Evolutionary conservation across 768 basidiomycete genomes (phyloP).

Genomic region (Trametes villosa): DNA sequence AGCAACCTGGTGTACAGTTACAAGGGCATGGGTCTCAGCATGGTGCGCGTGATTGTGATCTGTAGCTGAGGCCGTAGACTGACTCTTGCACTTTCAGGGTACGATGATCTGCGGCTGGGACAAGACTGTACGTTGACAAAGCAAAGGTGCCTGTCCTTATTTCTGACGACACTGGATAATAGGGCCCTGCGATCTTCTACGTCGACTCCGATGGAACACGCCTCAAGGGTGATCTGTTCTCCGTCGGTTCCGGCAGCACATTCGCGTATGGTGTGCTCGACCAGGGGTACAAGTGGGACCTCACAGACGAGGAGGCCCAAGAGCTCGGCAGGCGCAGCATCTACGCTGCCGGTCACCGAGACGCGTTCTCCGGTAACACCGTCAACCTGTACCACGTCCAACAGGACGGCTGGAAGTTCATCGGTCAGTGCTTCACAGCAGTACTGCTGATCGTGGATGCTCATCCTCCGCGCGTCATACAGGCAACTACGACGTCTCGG

Average conservation of each 20-base stretch:
- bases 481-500: conserved; percentile 93
- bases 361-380: conserved; percentile 95
- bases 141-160: too few species aligned
- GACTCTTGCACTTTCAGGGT: conserved; percentile 57
- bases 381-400: conserved; percentile 96
- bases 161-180: neutral
- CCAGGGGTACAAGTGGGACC: conserved; percentile 92
- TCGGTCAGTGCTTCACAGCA: conserved; percentile 59
- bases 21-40: conserved; percentile 99
- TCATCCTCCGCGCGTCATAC: conserved; percentile 10
- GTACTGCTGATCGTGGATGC: neutral
- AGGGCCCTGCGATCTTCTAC: conserved; percentile 95
- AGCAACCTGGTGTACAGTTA: conserved; percentile 97
- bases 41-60: conserved; percentile 60
- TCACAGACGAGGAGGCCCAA: conserved; percentile 91
- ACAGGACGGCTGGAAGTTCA: conserved; percentile 94
- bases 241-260: conserved; percentile 96
- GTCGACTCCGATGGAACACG: conserved; percentile 98
- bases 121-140: conserved; percentile 81
- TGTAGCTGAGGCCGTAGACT: neutral
- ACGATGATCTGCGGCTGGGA: conserved; percentile 99
- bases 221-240: conserved; percentile 96
- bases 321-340: conserved; percentile 94
- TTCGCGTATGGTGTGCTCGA: conserved; percentile 99
- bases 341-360: conserved; percentile 95